Conservation (phyloP, 2,329 filamentous ascomycete genomes). For the Fusarium domesticum region DNA sequence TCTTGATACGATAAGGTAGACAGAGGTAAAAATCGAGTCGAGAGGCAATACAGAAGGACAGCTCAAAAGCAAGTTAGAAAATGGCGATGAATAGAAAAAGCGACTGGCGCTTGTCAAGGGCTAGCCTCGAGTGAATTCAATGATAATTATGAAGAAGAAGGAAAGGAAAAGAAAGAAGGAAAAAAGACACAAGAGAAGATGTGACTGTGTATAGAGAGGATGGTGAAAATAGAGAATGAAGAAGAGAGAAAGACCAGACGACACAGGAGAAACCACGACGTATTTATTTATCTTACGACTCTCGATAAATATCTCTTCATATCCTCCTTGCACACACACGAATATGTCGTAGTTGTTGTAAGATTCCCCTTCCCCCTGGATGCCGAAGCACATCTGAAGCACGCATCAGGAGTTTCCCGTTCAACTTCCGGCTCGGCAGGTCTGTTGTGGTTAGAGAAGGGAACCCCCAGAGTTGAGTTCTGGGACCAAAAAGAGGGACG, state of each 20-base stretch:
- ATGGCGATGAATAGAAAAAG: conserved; percentile 13
- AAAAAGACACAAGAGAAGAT: conserved; percentile 28
- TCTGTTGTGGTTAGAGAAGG: conserved; percentile 5
- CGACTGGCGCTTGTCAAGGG: conserved; percentile 33
- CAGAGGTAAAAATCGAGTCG: conserved; percentile 26
- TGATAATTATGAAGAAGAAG: conserved; percentile 11
- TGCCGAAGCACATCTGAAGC: conserved; percentile 29
- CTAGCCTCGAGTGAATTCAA: conserved; percentile 30
- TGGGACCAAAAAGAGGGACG: not conserved
- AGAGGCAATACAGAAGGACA: conserved; percentile 5
- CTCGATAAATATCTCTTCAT: conserved; percentile 18
- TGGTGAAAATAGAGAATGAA: conserved; percentile 22
- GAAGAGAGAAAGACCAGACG: conserved; percentile 19
- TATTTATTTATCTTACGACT: conserved; percentile 35
- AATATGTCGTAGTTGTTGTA: not conserved
- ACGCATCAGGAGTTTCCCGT: conserved; percentile 19
- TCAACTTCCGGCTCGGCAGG: conserved; percentile 23
- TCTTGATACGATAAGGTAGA: conserved; percentile 17
- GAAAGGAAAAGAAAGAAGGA: conserved; percentile 25
- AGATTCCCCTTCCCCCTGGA: conserved; percentile 1
- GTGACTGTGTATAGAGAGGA: conserved; percentile 24
- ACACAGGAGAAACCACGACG: conserved; percentile 34
- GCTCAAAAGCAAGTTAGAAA: conserved; percentile 7
- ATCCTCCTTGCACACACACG: not conserved
- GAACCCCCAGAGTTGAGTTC: not conserved